Percentiles rank a stretch among this genome's conserved stretches.
phyloP scores from a whole-genome alignment of 352 stramenopile species.

The Phytophthora idaei region DNA sequence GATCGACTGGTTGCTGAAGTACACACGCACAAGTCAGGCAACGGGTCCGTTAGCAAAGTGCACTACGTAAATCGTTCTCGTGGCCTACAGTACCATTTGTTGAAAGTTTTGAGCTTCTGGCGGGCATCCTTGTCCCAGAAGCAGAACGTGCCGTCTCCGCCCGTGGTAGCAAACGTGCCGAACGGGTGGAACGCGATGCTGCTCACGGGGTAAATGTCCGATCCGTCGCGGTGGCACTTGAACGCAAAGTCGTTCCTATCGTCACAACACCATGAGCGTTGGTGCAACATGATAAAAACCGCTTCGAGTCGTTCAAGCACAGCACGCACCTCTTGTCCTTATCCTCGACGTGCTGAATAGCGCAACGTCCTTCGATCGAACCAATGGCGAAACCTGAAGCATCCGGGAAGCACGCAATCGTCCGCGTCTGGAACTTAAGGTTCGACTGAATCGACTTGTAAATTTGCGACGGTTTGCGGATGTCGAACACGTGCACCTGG shows the following conservation, averaged over 20 bases:
- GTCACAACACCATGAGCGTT: conserved; percentile 1
- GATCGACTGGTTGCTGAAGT: conserved; percentile 87
- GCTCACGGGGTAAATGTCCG: conserved; percentile 91
- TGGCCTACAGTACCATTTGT: conserved; percentile 55
- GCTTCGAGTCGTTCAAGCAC: not conserved
- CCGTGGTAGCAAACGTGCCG: conserved; percentile 97
- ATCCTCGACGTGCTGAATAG: conserved; percentile 91
- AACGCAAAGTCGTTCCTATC: conserved; percentile 90
- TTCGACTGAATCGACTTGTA: conserved; percentile 86
- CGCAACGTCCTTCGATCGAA: conserved; percentile 91
- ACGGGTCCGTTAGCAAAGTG: not conserved
- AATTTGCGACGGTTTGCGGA: conserved; percentile 87
- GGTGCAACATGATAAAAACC: conserved; percentile 1
- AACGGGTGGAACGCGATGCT: conserved; percentile 91
- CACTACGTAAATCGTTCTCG: not conserved
- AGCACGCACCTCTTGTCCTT: conserved; percentile 64
- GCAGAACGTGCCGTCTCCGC: conserved; percentile 95
- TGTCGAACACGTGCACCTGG: conserved; percentile 89
- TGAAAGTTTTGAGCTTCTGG: conserved; percentile 94
- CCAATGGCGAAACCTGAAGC: conserved; percentile 88
- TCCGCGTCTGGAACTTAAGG: conserved; percentile 90
- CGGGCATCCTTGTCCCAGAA: conserved; percentile 99
- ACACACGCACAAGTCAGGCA: conserved; percentile 8
- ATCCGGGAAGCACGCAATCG: conserved; percentile 90
- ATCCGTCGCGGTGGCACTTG: conserved; percentile 90